Evolutionary conservation across 2,329 filamentous ascomycete genomes (phyloP).

Genomic region (Onygenales sp.): DNA sequence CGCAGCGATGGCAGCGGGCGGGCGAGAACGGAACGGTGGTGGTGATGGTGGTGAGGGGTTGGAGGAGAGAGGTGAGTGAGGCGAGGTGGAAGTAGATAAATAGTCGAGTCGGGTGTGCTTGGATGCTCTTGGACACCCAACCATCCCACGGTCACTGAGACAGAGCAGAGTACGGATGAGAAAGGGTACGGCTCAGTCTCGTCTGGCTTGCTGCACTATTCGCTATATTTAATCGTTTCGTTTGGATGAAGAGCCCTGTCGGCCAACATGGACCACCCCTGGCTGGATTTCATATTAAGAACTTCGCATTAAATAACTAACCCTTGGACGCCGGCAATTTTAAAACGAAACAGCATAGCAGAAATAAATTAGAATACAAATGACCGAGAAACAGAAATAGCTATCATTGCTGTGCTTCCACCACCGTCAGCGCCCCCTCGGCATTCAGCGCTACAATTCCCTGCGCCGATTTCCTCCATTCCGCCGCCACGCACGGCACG

Average conservation of each 20-base stretch:
- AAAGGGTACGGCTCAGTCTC: no score
- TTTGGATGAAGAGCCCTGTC: not conserved
- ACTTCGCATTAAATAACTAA: not conserved
- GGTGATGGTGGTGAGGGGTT: not conserved
- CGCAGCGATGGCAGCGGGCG: not conserved
- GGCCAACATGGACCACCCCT: not conserved
- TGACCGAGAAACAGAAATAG: slow-evolving; percentile 12
- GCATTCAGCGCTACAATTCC: slow-evolving; percentile 64
- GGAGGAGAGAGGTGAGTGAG: not conserved
- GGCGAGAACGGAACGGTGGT: not conserved
- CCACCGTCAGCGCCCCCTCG: slow-evolving; percentile 65
- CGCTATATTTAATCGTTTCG: not conserved
- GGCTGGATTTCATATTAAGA: not conserved
- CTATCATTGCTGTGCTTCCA: slow-evolving; percentile 47
- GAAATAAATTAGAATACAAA: slow-evolving; percentile 14
- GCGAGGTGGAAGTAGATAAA: not conserved
- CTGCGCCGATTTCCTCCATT: slow-evolving; percentile 68
- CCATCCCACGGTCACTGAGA: no score
- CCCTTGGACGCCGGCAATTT: slow-evolving; percentile 2
- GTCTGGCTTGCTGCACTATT: not conserved
- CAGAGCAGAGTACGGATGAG: no score
- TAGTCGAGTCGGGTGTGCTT: not conserved
- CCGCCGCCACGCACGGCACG: slow-evolving; percentile 60
- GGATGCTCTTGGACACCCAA: no score
- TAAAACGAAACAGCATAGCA: slow-evolving; percentile 9